Base-by-base conservation (phyloP, 441 rosid species). In the Erodium trifolium region DNA sequence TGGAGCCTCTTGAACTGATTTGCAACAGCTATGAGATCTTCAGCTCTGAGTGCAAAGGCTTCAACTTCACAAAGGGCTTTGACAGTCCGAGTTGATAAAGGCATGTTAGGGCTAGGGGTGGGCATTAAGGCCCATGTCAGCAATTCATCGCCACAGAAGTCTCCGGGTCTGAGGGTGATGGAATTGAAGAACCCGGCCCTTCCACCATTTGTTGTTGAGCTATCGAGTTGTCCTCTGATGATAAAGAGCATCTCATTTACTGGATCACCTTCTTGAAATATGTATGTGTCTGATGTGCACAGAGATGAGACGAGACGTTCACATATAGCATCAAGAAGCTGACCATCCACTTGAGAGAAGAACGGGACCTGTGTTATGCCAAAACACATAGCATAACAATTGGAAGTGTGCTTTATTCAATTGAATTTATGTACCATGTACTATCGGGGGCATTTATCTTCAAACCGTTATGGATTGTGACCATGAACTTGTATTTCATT, bases 291-390 rank as follows among this genome's bases (percentile, higher is more conserved):
- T 75, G 85, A 84, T 0, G 97, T 90, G 79, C 90, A 85, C 67
- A 92, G 79, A 41, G 85, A 90, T 29, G 96, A 90, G 13, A 87
- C 92, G 7, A 83, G 77, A 31, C 85, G 89, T 78, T 88, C 97
- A 16, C 98, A 93, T 68, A 90, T 90, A n/a, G 98, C 98, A 78
- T 88, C 97, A 0, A 88, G 92, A 53, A 93, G 85, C 72, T 85
- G 97, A 78, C 86, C 93, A 77, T 90, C 97, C 97, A 93, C 86
- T 74, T 93, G 96, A 4, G 98, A 87, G 83, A 90, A 90, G 81
- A 92, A 90, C 34, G 96, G 93, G 19, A 92, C 97, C 97, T 90
- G 82, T 76, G 78, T 37, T 37, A 31, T 31, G 34, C 34, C 41
- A 37, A 37, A 31, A 31, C 34, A 37, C 41, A 37, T 37, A 31